Evolutionary conservation across 345 rosid species (phyloP).

Genomic region (Noccaea caerulescens): DNA sequence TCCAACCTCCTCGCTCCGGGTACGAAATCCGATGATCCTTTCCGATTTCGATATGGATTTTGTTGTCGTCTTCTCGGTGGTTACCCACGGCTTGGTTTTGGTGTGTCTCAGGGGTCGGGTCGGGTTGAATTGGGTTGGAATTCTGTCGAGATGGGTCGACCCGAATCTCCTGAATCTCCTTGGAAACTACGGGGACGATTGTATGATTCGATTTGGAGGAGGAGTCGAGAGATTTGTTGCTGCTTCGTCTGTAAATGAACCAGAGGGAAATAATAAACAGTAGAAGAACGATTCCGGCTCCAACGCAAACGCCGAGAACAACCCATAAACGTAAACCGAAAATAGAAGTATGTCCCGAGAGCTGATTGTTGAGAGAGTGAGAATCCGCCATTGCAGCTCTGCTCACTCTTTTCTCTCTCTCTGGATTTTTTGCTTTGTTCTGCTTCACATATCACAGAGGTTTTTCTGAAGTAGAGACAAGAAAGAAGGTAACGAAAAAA

Average conservation of each 20-base stretch:
- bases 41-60: constrained; percentile 84
- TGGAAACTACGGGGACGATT: constrained; percentile 71
- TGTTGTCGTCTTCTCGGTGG: constrained; percentile 52
- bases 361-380: constrained; percentile 67
- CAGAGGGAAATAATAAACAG: constrained; percentile 86
- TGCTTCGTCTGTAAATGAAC: constrained; percentile 72
- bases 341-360: constrained; percentile 67
- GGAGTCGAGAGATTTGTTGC: constrained; percentile 38
- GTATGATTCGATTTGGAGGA: constrained; percentile 43
- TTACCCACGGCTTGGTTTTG: constrained; percentile 36
- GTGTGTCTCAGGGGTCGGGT: constrained; percentile 54
- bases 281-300: constrained; percentile 74
- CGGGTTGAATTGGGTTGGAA: constrained; percentile 48
- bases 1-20: constrained; percentile 67
- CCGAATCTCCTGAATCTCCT: constrained; percentile 79
- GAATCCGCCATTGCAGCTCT: constrained; percentile 60
- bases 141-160: constrained; percentile 55
- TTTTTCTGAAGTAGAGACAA: constrained; percentile 30
- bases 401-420: constrained; percentile 19
- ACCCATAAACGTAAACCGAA: constrained; percentile 81
- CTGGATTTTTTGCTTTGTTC: constrained; percentile 30
- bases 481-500: neutral
- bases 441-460: constrained; percentile 46
- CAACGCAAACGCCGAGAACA: constrained; percentile 82
- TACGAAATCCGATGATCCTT: constrained; percentile 83